These are phyloP conservation scores for Zymoseptoria pseudotritici DNA, from an alignment of 2,329 filamentous ascomycete species.

Conservation along the genomic window DNA sequence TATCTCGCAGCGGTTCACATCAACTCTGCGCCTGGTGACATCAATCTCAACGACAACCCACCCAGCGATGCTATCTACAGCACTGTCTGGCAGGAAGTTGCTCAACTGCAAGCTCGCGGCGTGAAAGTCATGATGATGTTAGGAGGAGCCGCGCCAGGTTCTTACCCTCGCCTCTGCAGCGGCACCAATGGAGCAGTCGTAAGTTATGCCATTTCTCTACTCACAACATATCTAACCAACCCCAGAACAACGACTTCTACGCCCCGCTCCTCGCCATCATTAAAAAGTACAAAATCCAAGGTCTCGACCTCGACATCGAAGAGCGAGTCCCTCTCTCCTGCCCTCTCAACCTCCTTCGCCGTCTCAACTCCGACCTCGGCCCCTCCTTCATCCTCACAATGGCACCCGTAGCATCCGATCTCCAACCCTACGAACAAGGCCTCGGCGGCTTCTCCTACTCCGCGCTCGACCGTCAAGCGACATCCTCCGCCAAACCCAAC, in stretches of 20 bases:
- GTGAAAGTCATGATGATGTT: constrained; percentile 29
- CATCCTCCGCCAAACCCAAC: constrained; percentile 15
- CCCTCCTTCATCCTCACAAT: constrained; percentile 26
- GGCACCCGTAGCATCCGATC: constrained; percentile 25
- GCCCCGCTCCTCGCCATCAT: constrained; percentile 22
- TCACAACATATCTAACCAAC: constrained; percentile 3
- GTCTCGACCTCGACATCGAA: constrained; percentile 28
- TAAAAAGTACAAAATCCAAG: constrained; percentile 20
- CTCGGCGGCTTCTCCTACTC: constrained; percentile 22
- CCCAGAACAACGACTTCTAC: constrained; percentile 22
- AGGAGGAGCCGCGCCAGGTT: constrained; percentile 24
- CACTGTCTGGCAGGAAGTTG: constrained; percentile 21
- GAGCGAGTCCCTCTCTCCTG: constrained; percentile 21
- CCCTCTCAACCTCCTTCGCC: constrained; percentile 20
- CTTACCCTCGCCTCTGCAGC: constrained; percentile 23
- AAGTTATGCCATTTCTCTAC: constrained; percentile 2
- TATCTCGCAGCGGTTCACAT: constrained; percentile 25
- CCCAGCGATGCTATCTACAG: constrained; percentile 18
- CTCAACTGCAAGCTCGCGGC: constrained; percentile 20
- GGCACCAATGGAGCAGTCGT: constrained; percentile 11
- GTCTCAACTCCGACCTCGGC: constrained; percentile 23
- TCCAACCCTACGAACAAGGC: constrained; percentile 13
- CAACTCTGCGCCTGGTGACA: constrained; percentile 20
- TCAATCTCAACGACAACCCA: constrained; percentile 24
- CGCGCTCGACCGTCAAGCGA: constrained; percentile 18